Evolutionary conservation across 352 stramenopile species (phyloP), one percentile per base, ranked within the genome.

Genomic region (Saprolegnia diclina): DNA sequence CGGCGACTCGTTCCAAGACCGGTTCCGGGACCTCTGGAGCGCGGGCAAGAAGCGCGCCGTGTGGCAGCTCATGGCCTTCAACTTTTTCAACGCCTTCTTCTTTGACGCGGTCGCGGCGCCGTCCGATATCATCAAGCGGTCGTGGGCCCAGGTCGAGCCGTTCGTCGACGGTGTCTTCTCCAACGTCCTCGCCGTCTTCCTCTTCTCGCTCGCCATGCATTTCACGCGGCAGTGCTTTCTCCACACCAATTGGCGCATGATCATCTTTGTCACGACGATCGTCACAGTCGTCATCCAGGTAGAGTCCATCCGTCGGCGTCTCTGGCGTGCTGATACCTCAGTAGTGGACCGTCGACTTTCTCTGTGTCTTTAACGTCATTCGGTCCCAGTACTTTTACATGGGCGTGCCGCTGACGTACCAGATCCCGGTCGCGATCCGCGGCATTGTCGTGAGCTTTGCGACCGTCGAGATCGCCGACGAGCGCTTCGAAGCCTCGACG

Each of bases 361-460:
- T 92, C 18, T 78, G 78, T 3, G 73, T 88, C 5, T 89, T 77
- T 52, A 77, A 87, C 56, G 71, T 85, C 16, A 37, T 89, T 22
- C 81, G 84, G 16, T 85, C 77, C 52, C 72, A 61, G 16, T 46
- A 76, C 13, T 68, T 88, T 13, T 82, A 90, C 56, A 77, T 89
- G 37, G 18, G 85, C 56, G 76, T 77, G 4, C 72, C 76, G 1
- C 56, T 76, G 19, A 77, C 85, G 24, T 83, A 92, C 21, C 79
- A 82, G 6, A 37, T 88, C 32, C 73, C 75, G 0, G 59, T 45
- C 19, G 69, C 64, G 0, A 72, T 78, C 6, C 61, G 67, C 11
- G 76, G 72, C 22, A 74, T 73, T 26, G 71, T 71, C 2, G 63
- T 69, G 37, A 69, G 42, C 13, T 69, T 69, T 46, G 63, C 63